Conservation (phyloP, 345 rosid species). For the Salix brachista region DNA sequence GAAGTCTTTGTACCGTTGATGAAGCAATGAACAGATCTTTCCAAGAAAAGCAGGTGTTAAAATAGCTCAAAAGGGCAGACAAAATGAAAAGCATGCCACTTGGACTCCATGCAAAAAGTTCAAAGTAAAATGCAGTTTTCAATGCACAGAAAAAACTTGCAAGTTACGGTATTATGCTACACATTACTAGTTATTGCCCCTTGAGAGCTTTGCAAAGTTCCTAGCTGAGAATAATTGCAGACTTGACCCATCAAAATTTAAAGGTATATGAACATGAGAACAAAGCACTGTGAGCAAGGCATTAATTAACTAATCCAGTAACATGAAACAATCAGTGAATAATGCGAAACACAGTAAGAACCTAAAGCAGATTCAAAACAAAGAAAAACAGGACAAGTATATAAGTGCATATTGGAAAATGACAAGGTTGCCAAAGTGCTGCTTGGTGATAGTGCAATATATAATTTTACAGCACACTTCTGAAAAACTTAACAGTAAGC, state of each 20-base stretch:
- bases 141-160: not conserved
- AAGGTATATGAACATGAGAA: not conserved
- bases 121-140: not conserved
- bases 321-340: not conserved
- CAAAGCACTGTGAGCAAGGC: not conserved
- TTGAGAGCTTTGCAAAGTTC: not conserved
- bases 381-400: not conserved
- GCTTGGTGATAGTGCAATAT: not conserved
- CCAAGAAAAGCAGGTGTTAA: slow-evolving; percentile 27
- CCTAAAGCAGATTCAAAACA: not conserved
- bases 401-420: not conserved
- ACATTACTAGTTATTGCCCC: not conserved
- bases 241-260: not conserved
- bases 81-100: not conserved
- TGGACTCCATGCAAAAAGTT: not conserved
- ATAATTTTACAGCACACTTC: not conserved
- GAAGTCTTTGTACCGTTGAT: slow-evolving; percentile 94
- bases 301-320: not conserved
- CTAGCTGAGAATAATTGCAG: not conserved
- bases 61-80: slow-evolving; percentile 1
- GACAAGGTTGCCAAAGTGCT: not conserved
- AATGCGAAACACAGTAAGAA: not conserved
- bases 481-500: not conserved
- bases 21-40: slow-evolving; percentile 95
- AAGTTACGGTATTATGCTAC: not conserved